Conservation (phyloP, 352 stramenopile genomes). For the Globisporangium canariense region DNA sequence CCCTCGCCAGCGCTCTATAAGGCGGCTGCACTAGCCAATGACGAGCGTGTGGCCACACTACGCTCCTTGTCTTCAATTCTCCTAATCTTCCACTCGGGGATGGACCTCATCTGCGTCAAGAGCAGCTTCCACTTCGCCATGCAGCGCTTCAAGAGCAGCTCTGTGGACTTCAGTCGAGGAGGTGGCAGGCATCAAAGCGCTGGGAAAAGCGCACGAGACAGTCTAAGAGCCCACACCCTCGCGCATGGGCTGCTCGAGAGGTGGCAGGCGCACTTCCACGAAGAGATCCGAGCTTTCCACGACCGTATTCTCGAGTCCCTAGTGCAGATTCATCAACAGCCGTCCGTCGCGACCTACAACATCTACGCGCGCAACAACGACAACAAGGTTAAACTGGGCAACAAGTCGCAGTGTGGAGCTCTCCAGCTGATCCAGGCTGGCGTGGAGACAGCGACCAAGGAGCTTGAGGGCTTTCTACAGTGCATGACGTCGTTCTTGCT, state of each 20-base stretch:
- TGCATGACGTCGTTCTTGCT: conserved; percentile 19
- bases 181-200: neutral
- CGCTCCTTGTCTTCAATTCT: conserved; percentile 24
- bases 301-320: conserved; percentile 9
- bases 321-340: neutral
- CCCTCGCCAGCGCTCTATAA: conserved; percentile 4
- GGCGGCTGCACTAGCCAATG: conserved; percentile 3
- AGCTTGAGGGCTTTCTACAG: conserved; percentile 4
- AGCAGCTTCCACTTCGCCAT: conserved; percentile 23
- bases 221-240: no score
- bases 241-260: conserved; percentile 19
- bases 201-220: neutral
- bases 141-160: conserved; percentile 10
- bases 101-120: conserved; percentile 28
- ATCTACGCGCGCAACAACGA: conserved; percentile 13
- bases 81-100: conserved; percentile 14
- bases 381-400: conserved; percentile 13
- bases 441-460: neutral
- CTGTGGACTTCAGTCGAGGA: neutral
- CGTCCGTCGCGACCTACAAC: conserved; percentile 5
- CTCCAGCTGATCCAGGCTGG: neutral
- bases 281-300: conserved; percentile 23
- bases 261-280: conserved; percentile 32
- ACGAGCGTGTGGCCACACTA: conserved; percentile 23
- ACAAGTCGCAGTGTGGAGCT: conserved; percentile 3